Evolutionary conservation across 208 protist species (phyloP).

Genomic region (Pavlovales sp.): DNA sequence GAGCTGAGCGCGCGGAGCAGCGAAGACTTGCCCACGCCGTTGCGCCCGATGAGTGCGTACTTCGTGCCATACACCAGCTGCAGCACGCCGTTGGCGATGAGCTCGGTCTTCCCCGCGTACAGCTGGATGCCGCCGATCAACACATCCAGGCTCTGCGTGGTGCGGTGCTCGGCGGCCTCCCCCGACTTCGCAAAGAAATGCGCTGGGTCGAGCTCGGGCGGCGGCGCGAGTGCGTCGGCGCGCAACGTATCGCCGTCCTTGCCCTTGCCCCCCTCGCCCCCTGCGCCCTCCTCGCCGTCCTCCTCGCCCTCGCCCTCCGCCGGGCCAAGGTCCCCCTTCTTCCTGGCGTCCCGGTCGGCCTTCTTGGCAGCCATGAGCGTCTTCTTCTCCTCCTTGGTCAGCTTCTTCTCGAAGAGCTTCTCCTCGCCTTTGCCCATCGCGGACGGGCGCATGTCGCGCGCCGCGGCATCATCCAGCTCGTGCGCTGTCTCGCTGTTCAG

Average conservation of each 20-base stretch:
- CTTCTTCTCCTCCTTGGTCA: slow-evolving; percentile 42
- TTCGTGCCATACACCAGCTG: slow-evolving; percentile 14
- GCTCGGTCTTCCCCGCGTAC: slow-evolving; percentile 13
- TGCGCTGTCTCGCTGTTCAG: not conserved
- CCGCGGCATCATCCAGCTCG: not conserved
- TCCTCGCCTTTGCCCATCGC: slow-evolving; percentile 20
- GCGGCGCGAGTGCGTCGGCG: not conserved
- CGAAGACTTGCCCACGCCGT: slow-evolving; percentile 18
- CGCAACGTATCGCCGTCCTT: not conserved
- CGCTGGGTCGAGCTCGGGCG: not conserved
- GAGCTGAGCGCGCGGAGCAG: not conserved
- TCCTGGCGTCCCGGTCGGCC: not conserved
- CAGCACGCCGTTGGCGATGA: slow-evolving; percentile 8
- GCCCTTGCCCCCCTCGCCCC: not conserved
- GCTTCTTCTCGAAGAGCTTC: slow-evolving; percentile 38
- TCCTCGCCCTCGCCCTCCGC: not conserved
- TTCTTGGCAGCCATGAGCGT: not conserved
- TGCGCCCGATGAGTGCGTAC: slow-evolving; percentile 9
- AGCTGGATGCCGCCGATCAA: not conserved
- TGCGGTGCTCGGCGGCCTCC: not conserved
- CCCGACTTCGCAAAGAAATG: not conserved
- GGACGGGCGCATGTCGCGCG: not conserved
- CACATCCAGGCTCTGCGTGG: not conserved
- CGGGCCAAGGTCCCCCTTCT: not conserved
- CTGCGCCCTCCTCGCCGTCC: too few species aligned